Evolutionary conservation across 805 yeast genomes (phyloP).

Genomic region (Hanseniaspora lachancei): DNA sequence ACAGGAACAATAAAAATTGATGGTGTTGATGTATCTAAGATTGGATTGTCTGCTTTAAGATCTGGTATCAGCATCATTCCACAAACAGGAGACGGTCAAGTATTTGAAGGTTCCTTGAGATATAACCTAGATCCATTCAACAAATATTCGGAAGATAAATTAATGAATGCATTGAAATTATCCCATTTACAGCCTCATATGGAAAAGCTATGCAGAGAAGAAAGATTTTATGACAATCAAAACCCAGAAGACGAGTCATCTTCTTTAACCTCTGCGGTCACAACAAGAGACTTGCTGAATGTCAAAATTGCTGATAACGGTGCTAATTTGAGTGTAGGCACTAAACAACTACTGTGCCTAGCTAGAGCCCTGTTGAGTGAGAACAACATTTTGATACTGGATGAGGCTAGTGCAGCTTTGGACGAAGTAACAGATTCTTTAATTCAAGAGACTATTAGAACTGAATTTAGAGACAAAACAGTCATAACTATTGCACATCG

Average conservation of each 20-base stretch:
- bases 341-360: slow-evolving; percentile 58
- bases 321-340: slow-evolving; percentile 54
- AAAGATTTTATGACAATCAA: slow-evolving; percentile 9
- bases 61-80: slow-evolving; percentile 54
- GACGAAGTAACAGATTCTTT: slow-evolving; percentile 76
- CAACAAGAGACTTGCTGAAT: slow-evolving; percentile 28
- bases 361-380: slow-evolving; percentile 72
- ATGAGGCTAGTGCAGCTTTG: slow-evolving; percentile 71
- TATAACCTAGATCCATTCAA: slow-evolving; percentile 52
- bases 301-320: slow-evolving; percentile 51
- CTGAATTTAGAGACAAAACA: slow-evolving; percentile 58
- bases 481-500: slow-evolving; percentile 82
- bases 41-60: slow-evolving; percentile 44
- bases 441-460: slow-evolving; percentile 59
- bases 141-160: slow-evolving; percentile 34
- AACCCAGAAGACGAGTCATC: background rate
- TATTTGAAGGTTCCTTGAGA: slow-evolving; percentile 47
- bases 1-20: slow-evolving; percentile 41
- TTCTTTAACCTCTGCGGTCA: background rate
- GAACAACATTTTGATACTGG: slow-evolving; percentile 62
- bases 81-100: slow-evolving; percentile 45
- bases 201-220: slow-evolving; percentile 11
- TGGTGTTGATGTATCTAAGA: slow-evolving; percentile 37
- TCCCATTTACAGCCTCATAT: slow-evolving; percentile 17
- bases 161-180: slow-evolving; percentile 43